A percentile compares a stretch with the other conserved stretches of the same genome.
Evolutionary conservation across 768 basidiomycete species (phyloP).

Genomic region (Leucosporidium yakuticum): DNA sequence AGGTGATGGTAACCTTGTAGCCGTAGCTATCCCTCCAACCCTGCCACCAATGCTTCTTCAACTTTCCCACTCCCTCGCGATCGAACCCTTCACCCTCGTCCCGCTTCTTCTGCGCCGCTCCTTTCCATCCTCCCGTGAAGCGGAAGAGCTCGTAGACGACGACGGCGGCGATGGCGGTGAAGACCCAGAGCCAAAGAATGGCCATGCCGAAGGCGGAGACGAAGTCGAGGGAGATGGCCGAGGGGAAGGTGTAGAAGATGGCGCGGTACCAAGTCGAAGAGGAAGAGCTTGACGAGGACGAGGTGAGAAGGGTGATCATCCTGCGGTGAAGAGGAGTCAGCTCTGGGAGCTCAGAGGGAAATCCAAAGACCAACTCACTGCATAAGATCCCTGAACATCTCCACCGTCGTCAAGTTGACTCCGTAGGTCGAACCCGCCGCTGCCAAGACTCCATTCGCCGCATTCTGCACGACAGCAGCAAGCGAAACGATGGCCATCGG

Average conservation of each 20-base stretch:
- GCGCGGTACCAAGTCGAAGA: constrained; percentile 3
- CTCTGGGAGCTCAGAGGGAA: not conserved
- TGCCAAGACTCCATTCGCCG: constrained; percentile 24
- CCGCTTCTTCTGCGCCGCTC: not conserved
- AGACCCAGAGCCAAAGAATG: constrained; percentile 56
- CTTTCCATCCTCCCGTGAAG: constrained; percentile 44
- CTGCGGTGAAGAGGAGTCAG: not conserved
- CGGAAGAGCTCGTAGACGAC: constrained; percentile 59
- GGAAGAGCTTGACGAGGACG: not conserved
- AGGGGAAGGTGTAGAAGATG: constrained; percentile 52
- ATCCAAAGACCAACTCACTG: constrained; percentile 17
- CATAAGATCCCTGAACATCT: constrained; percentile 34
- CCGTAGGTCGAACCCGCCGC: constrained; percentile 24
- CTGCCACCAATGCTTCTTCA: constrained; percentile 44
- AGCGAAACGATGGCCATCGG: constrained; percentile 18
- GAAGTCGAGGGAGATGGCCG: constrained; percentile 68
- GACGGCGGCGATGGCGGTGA: constrained; percentile 52
- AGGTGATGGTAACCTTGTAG: constrained; percentile 58
- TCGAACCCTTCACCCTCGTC: constrained; percentile 38
- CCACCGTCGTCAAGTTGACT: constrained; percentile 28
- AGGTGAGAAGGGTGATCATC: constrained; percentile 24
- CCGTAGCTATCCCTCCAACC: constrained; percentile 47
- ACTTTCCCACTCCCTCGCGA: constrained; percentile 48
- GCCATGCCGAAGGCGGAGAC: constrained; percentile 57
- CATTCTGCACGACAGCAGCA: constrained; percentile 13